Evolutionary conservation across 345 rosid genomes (phyloP), one percentile per base, ranked within the genome.

Genomic region (Populus tremula): DNA sequence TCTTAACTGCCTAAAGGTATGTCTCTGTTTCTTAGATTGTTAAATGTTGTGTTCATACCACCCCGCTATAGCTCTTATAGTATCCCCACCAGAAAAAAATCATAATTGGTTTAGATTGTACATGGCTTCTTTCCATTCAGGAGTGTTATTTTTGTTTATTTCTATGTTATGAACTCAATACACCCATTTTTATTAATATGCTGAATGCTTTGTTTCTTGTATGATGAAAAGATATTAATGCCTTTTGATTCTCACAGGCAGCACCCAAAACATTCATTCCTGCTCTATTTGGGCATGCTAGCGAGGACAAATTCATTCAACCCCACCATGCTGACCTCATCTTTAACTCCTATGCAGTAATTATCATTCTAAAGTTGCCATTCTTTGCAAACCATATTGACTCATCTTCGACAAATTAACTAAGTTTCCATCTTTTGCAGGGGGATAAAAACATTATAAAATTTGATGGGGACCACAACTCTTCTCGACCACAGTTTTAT

Each of bases 381-480:
- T 53, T 39, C 73, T 41, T 39, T 35, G 59, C 25, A 71, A 23
- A 43, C 77, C 67, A 73, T 66, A 29, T 65, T 74, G 23, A 50
- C 76, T 53, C 21, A 18, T 63, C 67, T 65, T 75, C 59, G 72
- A 39, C 50, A 66, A 39, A 23, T 71, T 70, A 67, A 62, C 56
- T 8, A 70, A 38, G 47, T 66, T 72, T 76, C 86, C 29, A 45
- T 76, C 79, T 53, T 85, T 36, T 65, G 73, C 91, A 96, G 99
- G 99, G 99, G 56, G 98, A 93, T 85, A 96, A 93, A 85, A 96
- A 96, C 79, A 82, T 96, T 79, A 92, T 96, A 79, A 92, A 89
- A 84, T 96, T 96, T 81, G 94, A 96, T 77, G 99, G 98, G 69
- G 98, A 96, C 77, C 98, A 93, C 84, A 96, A 96, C 83, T 87